phyloP scores from a whole-genome alignment of 768 basidiomycete genomes.

The Russula lepida region DNA sequence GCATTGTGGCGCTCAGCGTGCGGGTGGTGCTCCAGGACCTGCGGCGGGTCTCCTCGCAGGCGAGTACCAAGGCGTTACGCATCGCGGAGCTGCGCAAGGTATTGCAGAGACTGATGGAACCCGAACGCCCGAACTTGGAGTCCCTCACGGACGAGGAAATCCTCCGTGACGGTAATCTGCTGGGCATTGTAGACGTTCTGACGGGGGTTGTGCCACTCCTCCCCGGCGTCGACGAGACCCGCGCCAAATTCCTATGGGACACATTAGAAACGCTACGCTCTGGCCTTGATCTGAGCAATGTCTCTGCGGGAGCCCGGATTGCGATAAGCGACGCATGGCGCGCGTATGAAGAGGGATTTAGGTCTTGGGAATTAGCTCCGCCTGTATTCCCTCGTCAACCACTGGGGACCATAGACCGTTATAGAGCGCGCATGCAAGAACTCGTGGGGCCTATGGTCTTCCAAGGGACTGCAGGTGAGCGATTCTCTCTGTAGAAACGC shows the following conservation, averaged over 20 bases:
- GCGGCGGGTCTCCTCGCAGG: not conserved
- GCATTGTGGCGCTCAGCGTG: not conserved
- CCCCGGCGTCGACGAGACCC: not conserved
- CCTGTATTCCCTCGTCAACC: not conserved
- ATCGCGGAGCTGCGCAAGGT: constrained; percentile 2
- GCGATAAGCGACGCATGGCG: not conserved
- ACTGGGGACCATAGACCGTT: not conserved
- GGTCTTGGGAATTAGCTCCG: not conserved
- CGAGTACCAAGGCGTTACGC: not conserved
- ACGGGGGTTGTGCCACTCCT: constrained; percentile 6
- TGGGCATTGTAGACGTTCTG: not conserved
- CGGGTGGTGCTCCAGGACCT: constrained; percentile 9
- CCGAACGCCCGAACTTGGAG: not conserved
- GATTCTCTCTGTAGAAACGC: not conserved
- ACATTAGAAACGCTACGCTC: not conserved
- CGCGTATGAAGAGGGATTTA: not conserved
- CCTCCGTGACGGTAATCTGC: not conserved
- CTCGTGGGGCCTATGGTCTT: not conserved
- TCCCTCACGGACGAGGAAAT: not conserved
- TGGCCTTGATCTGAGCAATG: not conserved
- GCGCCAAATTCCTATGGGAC: not conserved
- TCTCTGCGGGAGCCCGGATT: not conserved
- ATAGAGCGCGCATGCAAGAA: not conserved
- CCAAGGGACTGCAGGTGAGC: not conserved
- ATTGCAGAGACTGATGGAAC: not conserved